Conservation (phyloP, 1,139 yeast genomes). For the Zygosaccharomyces sapae region DNA sequence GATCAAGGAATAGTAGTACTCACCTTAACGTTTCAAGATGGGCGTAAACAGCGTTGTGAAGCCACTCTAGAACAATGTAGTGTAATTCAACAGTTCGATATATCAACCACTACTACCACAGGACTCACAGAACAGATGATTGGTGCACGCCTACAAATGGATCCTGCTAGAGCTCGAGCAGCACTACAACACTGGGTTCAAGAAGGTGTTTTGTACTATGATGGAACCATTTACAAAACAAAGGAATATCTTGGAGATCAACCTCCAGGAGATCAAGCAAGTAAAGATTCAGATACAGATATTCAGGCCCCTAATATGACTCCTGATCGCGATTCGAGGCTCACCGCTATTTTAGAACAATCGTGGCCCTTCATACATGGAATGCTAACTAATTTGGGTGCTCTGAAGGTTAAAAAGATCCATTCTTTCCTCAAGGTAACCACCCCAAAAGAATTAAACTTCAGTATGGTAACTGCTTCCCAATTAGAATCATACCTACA, state of each 20-base stretch:
- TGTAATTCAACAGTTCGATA: constrained; percentile 53
- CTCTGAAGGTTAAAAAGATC: constrained; percentile 46
- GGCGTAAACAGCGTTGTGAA: constrained; percentile 38
- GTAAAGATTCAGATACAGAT: constrained; percentile 10
- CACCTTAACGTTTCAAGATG: constrained; percentile 50
- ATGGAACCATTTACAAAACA: constrained; percentile 19
- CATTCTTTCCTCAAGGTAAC: constrained; percentile 52
- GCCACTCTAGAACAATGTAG: constrained; percentile 73
- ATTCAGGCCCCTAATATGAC: constrained; percentile 14
- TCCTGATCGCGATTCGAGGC: constrained; percentile 6
- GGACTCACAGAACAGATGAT: constrained; percentile 35
- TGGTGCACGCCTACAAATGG: constrained; percentile 32
- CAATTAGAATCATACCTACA: constrained; percentile 43
- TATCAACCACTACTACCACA: constrained; percentile 23
- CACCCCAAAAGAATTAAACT: constrained; percentile 48
- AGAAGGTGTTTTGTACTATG: constrained; percentile 42
- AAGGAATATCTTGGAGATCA: constrained; percentile 24
- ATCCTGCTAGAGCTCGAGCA: constrained; percentile 29
- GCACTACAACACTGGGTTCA: constrained; percentile 56
- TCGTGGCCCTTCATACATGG: constrained; percentile 47
- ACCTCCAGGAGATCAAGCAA: not conserved
- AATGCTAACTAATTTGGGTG: constrained; percentile 53
- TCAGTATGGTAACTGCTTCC: constrained; percentile 34
- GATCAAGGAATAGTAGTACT: constrained; percentile 61
- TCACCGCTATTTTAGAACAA: constrained; percentile 12